Conservation (phyloP, 345 rosid genomes). For the Nasturtium officinale region DNA sequence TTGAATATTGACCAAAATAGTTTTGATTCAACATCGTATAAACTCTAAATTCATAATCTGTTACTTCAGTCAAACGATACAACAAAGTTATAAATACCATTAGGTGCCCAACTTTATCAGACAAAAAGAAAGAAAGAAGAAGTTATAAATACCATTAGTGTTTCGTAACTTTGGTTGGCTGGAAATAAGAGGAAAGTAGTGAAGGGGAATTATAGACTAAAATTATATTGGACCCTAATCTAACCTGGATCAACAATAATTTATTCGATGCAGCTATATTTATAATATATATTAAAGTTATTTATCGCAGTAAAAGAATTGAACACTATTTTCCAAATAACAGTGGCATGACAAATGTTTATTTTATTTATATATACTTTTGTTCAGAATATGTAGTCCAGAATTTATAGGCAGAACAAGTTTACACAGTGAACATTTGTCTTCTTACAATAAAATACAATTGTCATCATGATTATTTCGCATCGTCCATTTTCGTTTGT, state of each 20-base stretch:
- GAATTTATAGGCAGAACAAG: neutral
- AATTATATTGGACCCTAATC: neutral
- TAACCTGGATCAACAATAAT: neutral
- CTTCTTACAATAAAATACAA: slow-evolving; percentile 12
- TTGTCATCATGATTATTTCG: neutral
- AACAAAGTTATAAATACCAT: neutral
- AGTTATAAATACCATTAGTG: neutral
- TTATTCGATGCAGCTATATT: neutral
- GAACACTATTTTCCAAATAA: neutral
- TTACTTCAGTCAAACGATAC: neutral
- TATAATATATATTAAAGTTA: neutral
- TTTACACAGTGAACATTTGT: slow-evolving; percentile 8
- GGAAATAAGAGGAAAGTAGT: neutral
- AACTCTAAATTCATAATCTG: neutral
- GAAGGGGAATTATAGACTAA: neutral
- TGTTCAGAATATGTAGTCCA: neutral
- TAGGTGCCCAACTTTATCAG: neutral
- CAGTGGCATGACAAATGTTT: neutral
- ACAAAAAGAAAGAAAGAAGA: no score
- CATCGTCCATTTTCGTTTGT: neutral
- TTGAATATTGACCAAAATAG: neutral
- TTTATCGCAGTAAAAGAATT: neutral
- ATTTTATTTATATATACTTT: neutral
- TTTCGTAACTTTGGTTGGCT: neutral
- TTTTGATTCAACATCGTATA: neutral